These are phyloP conservation scores for Umbelopsis sp. DNA, from an alignment of 192 early-diverging fungal genomes.

Conservation along the genomic window DNA sequence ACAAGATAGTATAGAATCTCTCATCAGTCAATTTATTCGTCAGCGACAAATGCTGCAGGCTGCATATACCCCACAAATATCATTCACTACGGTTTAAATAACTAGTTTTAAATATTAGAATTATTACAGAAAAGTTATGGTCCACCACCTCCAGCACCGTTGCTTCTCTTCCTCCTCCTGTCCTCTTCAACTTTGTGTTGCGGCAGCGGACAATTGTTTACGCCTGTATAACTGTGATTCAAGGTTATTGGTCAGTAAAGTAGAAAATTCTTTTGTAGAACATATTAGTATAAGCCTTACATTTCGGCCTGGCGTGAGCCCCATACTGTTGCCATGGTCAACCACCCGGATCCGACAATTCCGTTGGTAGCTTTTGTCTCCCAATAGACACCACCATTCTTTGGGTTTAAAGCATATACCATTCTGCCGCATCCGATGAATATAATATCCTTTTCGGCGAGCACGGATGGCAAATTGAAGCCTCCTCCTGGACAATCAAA, in stretches of 20 bases:
- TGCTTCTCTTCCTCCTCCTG: background rate
- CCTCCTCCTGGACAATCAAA: conserved; percentile 24
- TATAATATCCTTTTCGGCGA: background rate
- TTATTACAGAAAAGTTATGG: no score
- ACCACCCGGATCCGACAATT: background rate
- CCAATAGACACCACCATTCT: conserved; percentile 17
- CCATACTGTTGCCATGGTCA: conserved; percentile 28
- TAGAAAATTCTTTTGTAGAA: background rate
- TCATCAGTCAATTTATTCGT: background rate
- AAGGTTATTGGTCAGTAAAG: background rate
- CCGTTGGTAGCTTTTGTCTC: background rate
- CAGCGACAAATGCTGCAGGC: background rate
- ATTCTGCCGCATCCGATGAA: conserved; percentile 23
- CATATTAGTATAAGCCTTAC: background rate
- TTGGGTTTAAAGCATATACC: conserved; percentile 21
- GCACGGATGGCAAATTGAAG: conserved; percentile 1
- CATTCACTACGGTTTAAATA: background rate
- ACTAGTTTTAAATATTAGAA: no score
- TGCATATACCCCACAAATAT: background rate
- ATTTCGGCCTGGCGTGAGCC: conserved; percentile 22
- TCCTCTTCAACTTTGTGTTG: background rate
- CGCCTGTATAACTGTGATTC: background rate
- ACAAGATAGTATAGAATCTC: background rate
- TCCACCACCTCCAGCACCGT: no score
- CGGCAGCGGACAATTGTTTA: background rate